Conservation (phyloP, 306 rosid genomes). For the Coriaria nepalensis region DNA sequence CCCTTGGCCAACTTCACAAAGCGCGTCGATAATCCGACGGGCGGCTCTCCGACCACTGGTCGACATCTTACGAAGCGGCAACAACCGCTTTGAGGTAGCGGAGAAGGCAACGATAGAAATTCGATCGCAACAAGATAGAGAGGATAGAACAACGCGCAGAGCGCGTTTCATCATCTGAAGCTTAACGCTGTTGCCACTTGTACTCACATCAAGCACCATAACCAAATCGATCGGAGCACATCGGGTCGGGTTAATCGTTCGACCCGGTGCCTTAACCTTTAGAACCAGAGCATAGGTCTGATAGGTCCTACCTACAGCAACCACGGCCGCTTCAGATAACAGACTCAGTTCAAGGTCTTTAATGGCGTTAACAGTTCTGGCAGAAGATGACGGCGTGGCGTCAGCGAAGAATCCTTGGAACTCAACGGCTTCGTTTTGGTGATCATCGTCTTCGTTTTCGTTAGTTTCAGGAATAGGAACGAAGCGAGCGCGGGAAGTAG, state of each 20-base stretch:
- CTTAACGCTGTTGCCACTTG: conserved; percentile 27
- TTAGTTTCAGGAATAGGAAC: conserved; percentile 87
- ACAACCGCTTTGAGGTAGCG: conserved; percentile 56
- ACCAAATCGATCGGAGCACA: conserved; percentile 72
- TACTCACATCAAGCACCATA: conserved; percentile 57
- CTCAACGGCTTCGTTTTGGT: conserved; percentile 24
- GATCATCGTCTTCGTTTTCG: conserved; percentile 48
- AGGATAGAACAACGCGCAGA: conserved; percentile 48
- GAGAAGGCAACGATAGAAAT: conserved; percentile 83
- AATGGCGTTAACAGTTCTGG: neutral
- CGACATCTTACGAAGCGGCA: conserved; percentile 60
- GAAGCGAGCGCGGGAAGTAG: conserved; percentile 50
- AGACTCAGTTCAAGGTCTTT: conserved; percentile 33
- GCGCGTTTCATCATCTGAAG: conserved; percentile 59
- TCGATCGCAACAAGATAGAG: conserved; percentile 56
- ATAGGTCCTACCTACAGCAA: conserved; percentile 45
- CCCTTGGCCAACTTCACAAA: conserved; percentile 38
- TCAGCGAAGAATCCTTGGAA: conserved; percentile 55
- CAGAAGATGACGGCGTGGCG: conserved; percentile 17
- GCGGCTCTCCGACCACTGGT: conserved; percentile 58
- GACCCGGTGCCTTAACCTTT: conserved; percentile 44
- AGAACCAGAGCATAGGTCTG: conserved; percentile 59
- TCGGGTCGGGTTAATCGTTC: conserved; percentile 7
- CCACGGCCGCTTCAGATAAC: conserved; percentile 65
- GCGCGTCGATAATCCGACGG: conserved; percentile 28